Base-by-base conservation (phyloP, 371 early-diverging fungal species). In the Mucor saturninus region DNA sequence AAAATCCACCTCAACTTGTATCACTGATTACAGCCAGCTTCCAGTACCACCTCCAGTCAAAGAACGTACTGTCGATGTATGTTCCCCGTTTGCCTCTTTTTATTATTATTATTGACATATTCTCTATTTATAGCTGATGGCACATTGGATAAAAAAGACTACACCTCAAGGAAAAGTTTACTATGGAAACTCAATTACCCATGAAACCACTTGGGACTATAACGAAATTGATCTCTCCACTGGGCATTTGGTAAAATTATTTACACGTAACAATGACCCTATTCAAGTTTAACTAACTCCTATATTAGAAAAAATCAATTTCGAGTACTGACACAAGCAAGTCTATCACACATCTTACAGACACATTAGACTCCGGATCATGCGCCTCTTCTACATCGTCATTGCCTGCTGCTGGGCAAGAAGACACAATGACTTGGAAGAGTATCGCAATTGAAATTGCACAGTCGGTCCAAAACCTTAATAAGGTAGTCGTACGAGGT, bases 121-220 rank as follows among this genome's bases (percentile, higher is more conserved):
- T 43, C 13, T 8, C 35, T 35, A 35, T 46, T 4, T 46, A 26
- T 58, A 77, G 69, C 39, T 71, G 21, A 68, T 77, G 68, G 46
- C 59, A 8, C 64, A 64, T 51, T 94, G 87, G 91, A 86, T 80
- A 30, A 71, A 81, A 42, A 84, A 87, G 50, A 65, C 73, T 46
- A 72, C 87, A 15, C 70, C 88, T 40, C 84, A 89, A 61, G 92
- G 92, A 14, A 77, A 86, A 43, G 71, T 80, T 1, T 95, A 94
- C 69, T 93, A 82, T 66, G 91, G 84, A 68, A 93, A 95, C 72
- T 79, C 88, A 40, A 75, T 89, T 10, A 91, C 93, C 10, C 89
- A 92, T 60, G 85, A 88, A 61, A 92, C 93, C 8, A 88, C 86
- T 6, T 95, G 91, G 89, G 76, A 78, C 53, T 61, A 59, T 48